Base-by-base conservation (phyloP, 192 early-diverging fungal species). In the Backusella tuberculispora region DNA sequence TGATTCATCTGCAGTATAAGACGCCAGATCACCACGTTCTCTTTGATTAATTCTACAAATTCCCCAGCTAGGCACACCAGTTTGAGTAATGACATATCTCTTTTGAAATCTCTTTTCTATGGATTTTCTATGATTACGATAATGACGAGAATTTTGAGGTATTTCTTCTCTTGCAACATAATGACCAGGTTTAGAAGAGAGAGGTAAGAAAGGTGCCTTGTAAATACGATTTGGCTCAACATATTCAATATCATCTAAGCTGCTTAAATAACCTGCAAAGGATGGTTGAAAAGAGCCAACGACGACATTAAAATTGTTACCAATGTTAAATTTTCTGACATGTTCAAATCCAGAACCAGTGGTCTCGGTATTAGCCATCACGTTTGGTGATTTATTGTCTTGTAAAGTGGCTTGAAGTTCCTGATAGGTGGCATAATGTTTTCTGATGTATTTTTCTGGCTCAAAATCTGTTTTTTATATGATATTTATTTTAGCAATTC, bases 1-100 rank as follows among this genome's bases (percentile, higher is more conserved):
- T 6, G 83, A 71, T 71, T 84, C 79, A 46, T 87, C 85, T 72
- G 86, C 90, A 24, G 66, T 80, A 80, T 92, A 92, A 19, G 73
- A 75, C 0, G 76, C 76, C 37, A 79, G 19, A 21, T 83, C 73
- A 47, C 83, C 81, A 12, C 77, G 82, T 8, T 74, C 47, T 5
- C 78, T 45, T 43, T 82, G 63, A 40, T 82, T 63, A 21, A 87
- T 80, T 29, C 86, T 65, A 19, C 80, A 46, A 4, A 90, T 50
- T 34, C 89, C 89, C 89, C 89, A 90, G 17, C 83, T 73, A 17
- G 72, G 42, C 6, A 73, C 74, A 13, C 48, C 29, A 10, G 65
- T 44, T 19, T 53, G 45, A 3, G 65, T 46, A 6, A 43, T 3
- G 6, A 29, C 7, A 46, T 47, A 19, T 14, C 68, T 40, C 7